Evolutionary conservation across 177 flowering plant species (phyloP).

Genomic region (Vitis hybrid): DNA sequence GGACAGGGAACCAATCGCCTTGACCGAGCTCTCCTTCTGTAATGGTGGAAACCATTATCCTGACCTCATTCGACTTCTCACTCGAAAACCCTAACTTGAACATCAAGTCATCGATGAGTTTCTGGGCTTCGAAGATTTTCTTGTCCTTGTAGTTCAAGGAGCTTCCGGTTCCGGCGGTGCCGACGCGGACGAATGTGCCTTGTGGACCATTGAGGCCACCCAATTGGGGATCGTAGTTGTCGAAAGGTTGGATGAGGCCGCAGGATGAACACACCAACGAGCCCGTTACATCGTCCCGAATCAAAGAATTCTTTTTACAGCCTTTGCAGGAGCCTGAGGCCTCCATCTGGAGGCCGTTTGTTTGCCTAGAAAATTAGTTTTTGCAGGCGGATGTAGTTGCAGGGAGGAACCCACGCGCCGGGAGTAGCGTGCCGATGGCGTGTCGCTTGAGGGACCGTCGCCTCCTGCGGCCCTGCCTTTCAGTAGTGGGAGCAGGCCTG

Average conservation of each 20-base stretch:
- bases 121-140: constrained; percentile 51
- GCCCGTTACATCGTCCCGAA: constrained; percentile 37
- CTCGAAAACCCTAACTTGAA: constrained; percentile 33
- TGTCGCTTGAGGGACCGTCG: no score
- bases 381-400: no score
- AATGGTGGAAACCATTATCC: constrained; percentile 40
- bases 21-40: constrained; percentile 70
- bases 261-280: constrained; percentile 36
- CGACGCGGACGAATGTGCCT: constrained; percentile 47
- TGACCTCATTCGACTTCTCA: constrained; percentile 32
- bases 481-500: no score
- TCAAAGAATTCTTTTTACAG: constrained; percentile 27
- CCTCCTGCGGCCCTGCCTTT: no score
- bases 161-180: constrained; percentile 45
- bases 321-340: constrained; percentile 22
- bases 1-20: constrained; percentile 73
- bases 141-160: constrained; percentile 44
- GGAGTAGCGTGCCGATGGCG: no score
- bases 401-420: no score
- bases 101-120: constrained; percentile 43
- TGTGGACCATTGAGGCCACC: constrained; percentile 43
- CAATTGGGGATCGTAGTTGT: constrained; percentile 36
- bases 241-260: constrained; percentile 37
- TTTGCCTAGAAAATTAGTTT: no score
- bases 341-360: no score